Conservation (phyloP, 441 rosid species). For the Adansonia grandidieri region DNA sequence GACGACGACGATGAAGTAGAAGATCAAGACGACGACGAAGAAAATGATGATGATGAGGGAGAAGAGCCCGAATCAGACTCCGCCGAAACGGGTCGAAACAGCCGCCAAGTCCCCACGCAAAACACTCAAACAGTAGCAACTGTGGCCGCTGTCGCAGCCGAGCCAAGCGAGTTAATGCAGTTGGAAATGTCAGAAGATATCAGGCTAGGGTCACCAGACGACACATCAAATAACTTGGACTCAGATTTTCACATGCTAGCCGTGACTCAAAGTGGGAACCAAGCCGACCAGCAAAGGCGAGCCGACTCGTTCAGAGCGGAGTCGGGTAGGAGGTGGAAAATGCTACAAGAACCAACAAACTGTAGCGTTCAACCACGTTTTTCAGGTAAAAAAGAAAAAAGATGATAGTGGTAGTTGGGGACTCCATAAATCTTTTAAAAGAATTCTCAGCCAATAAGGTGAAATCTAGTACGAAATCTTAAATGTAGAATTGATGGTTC, state of each 20-base stretch:
- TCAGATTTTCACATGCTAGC: slow-evolving; percentile 50
- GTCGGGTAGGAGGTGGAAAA: slow-evolving; percentile 50
- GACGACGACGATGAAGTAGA: slow-evolving; percentile 30
- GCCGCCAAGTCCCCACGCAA: slow-evolving; percentile 17
- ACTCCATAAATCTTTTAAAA: not conserved
- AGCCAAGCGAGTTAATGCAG: slow-evolving; percentile 68
- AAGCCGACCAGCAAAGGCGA: slow-evolving; percentile 36
- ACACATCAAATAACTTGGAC: slow-evolving; percentile 59
- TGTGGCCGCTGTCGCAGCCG: slow-evolving; percentile 29
- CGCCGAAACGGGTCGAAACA: slow-evolving; percentile 46
- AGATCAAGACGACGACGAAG: slow-evolving; percentile 3
- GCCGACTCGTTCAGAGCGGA: slow-evolving; percentile 49
- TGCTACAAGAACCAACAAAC: slow-evolving; percentile 39
- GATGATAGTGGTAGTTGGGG: not conserved
- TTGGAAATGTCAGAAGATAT: slow-evolving; percentile 79
- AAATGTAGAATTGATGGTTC: not conserved
- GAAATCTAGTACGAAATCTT: not conserved
- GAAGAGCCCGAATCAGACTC: slow-evolving; percentile 22
- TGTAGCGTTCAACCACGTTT: slow-evolving; percentile 35
- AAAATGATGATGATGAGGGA: not conserved
- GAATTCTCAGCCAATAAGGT: no score
- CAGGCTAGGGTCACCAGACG: slow-evolving; percentile 71
- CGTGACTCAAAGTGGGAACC: slow-evolving; percentile 34
- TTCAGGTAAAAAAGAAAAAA: slow-evolving; percentile 38
- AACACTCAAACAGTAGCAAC: slow-evolving; percentile 22